A percentile compares a stretch with the other conserved stretches of the same genome.
Evolutionary conservation across 345 rosid genomes (phyloP).

Genomic region (Tarenaya hassleriana): DNA sequence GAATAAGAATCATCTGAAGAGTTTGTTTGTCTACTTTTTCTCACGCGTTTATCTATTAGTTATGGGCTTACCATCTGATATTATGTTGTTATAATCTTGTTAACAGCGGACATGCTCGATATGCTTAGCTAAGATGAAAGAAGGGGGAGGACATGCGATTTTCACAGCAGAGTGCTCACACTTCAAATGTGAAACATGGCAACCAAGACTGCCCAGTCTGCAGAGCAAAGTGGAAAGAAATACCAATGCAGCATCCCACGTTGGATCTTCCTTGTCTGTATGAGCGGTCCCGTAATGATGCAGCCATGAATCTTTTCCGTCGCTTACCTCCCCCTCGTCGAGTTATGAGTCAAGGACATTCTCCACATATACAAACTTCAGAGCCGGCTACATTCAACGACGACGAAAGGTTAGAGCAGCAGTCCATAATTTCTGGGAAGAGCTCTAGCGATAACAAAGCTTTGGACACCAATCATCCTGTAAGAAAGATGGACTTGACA

Average conservation of each 20-base stretch:
- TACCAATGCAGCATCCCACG: conserved; percentile 69
- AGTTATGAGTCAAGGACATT: conserved; percentile 43
- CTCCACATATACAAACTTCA: conserved; percentile 50
- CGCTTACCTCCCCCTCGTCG: conserved; percentile 51
- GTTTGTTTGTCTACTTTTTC: too few species aligned
- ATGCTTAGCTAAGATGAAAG: conserved; percentile 84
- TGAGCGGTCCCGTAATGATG: conserved; percentile 37
- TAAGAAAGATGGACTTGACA: conserved; percentile 46
- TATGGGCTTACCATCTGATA: too few species aligned
- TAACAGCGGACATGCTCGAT: conserved; percentile 76
- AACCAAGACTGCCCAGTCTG: conserved; percentile 91
- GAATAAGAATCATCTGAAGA: too few species aligned
- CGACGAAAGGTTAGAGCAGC: conserved; percentile 64
- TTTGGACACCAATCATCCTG: conserved; percentile 25
- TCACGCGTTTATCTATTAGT: too few species aligned
- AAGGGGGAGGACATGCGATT: conserved; percentile 81
- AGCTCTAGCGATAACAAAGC: conserved; percentile 22
- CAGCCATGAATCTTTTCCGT: conserved; percentile 45
- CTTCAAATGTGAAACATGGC: conserved; percentile 72
- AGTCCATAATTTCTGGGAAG: conserved; percentile 33
- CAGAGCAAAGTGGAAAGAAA: conserved; percentile 83
- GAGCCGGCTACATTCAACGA: conserved; percentile 71
- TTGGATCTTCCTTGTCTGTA: conserved; percentile 39
- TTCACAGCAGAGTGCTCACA: conserved; percentile 95
- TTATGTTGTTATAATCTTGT: background rate